Base-by-base conservation (phyloP, 441 rosid species). In the Eruca vesicaria region DNA sequence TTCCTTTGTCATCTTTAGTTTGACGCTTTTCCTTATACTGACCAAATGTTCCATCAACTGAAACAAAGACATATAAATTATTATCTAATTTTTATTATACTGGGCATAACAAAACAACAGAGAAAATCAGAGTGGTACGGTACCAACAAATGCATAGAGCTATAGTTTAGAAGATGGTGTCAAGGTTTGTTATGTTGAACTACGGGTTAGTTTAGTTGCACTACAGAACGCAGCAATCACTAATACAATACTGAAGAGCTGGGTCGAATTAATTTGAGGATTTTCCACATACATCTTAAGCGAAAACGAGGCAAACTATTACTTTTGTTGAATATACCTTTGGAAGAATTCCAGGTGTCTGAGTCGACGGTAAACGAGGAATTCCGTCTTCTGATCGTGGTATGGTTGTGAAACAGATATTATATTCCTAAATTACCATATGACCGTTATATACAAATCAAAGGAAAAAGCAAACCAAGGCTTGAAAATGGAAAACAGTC, bases 331-430 rank as follows among this genome's bases (percentile, higher is more conserved):
- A 61, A 62, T 53, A 62, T 90, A 96, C 98, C 98, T 96, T 90
- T 43, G 99, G 99, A 66, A 93, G 85, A 72, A 93, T 86, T 81
- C 99, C 98, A 71, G 89, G 73, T 78, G 86, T 85, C 81, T 84
- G 85, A 80, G 84, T 83, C 16, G 83, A 81, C 26, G 98, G 98
- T 82, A 96, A 85, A 65, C 77, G 84, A 29, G 96, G 92, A 81
- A 86, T 75, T 64, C 92, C 97, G 45, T 93, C 98, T 15, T 83
- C 72, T 76, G 92, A 85, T 78, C 89, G 91, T 84, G 90, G 90
- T 36, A 93, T 91, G 2, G 99, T 96, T 23, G 99, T 96, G 82
- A 93, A 93, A 80, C 98, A 93, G 78, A 96, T 93, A 77, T 96
- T 96, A 67, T 91, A 96, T 82, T 96, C 99, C 98, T 93, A 38